Conservation (phyloP, 306 rosid species). For the Prunus campanulata region DNA sequence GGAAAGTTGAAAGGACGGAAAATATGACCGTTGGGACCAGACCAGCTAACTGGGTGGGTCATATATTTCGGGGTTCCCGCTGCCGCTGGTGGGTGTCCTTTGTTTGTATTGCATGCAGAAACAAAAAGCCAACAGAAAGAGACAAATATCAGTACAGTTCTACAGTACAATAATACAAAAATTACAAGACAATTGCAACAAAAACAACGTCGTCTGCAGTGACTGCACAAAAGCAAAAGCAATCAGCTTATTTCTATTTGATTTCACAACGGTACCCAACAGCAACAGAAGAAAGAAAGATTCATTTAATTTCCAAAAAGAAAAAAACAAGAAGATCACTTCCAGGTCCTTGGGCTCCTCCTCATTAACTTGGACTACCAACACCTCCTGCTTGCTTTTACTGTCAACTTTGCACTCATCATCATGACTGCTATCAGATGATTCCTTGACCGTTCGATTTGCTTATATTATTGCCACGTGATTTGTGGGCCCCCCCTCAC, state of each 20-base stretch:
- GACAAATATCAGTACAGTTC: neutral
- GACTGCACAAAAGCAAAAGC: slow-evolving; percentile 4
- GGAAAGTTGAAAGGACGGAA: slow-evolving; percentile 5
- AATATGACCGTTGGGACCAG: slow-evolving; percentile 28
- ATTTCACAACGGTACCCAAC: slow-evolving; percentile 44
- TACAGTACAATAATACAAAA: neutral
- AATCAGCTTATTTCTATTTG: neutral
- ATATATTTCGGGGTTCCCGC: slow-evolving; percentile 1
- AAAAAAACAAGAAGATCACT: neutral
- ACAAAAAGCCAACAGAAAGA: neutral
- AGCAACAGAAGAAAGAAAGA: neutral
- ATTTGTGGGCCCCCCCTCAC: slow-evolving; percentile 29
- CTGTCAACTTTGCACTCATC: slow-evolving; percentile 9
- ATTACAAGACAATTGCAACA: neutral
- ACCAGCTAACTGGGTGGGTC: neutral
- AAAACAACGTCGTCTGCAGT: slow-evolving; percentile 17
- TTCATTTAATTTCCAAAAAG: slow-evolving; percentile 3
- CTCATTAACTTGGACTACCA: neutral
- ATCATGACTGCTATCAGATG: neutral
- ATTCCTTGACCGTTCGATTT: slow-evolving; percentile 50
- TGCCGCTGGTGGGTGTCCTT: neutral
- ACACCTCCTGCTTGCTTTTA: neutral
- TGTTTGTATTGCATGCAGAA: neutral
- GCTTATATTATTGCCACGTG: slow-evolving; percentile 57
- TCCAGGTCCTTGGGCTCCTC: slow-evolving; percentile 5